Evolutionary conservation across 2,329 filamentous ascomycete species (phyloP), one percentile per base, ranked within the genome.

Genomic region (Monilinia laxa): DNA sequence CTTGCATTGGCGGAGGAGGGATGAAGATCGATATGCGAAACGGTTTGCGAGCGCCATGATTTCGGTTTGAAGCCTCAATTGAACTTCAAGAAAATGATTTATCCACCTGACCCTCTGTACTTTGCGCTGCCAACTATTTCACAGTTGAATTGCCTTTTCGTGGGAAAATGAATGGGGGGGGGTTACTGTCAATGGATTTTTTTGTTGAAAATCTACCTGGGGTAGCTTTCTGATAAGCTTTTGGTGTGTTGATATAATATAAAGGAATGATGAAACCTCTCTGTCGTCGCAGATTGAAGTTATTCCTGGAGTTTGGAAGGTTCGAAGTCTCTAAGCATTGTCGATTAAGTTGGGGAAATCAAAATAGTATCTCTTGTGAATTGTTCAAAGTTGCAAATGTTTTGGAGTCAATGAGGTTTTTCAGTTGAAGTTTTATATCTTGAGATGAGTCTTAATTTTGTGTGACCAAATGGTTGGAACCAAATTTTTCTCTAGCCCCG

Each of bases 1-100:
- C 64, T 73, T 71, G 65, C 70, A 68, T 69, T 76, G 73, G 68
- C 75, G 75, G 62, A 76, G 71, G 67, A 77, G 72, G 53, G 69
- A 73, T 68, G 70, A 72, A 62, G 75, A 69, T 54, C 76, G 71
- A 66, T 70, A 71, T 67, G 74, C 73, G 51, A 76, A 65, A 23
- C 75, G 75, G 65, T 66, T 71, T 53, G 73, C 73, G 65, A 76
- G 71, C 71, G 75, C 75, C 76, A 77, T 77, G 73, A 71, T 69
- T 68, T 55, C 64, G 65, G 62, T 56, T 62, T 56, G 51, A 56
- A 54, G 62, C 52, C 64, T 72, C 71, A 74, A 72, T 73, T 72
- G 68, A 69, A 62, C 35, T 51, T 52, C 51, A 53, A 55, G 68
- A 45, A 49, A 64, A 28, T 42, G 31, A 35, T n/a, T 25, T 14